Evolutionary conservation across 495 filamentous ascomycete genomes (phyloP), one percentile per base, ranked within the genome.

Genomic region (Penicillium angulare): DNA sequence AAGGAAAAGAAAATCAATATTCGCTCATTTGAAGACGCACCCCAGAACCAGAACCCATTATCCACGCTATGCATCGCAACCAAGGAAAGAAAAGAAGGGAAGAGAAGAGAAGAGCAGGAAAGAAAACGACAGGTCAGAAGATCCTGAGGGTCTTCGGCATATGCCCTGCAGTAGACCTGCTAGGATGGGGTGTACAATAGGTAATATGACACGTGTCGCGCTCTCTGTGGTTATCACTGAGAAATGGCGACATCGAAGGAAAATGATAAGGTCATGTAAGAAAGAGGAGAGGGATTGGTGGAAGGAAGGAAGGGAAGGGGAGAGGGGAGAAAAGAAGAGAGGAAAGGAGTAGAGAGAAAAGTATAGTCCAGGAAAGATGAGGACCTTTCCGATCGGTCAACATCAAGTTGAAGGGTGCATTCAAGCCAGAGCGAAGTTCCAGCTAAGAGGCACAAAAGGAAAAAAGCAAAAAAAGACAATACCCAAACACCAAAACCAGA

Each of bases 51-150:
- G 26, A 34, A 33, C 52, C 55, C 52, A 54, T 31, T 47, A 53
- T 47, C 59, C 61, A 64, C 61, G 61, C 61, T 64, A 64, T 64
- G 61, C 61, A 64, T 53, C 16, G 55, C 47, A 55, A 49, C 36
- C 52, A 60, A 62, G 60, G 43, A 12, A 34, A 26, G 18, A 26
- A 16, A 48, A 39, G 53, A n/a, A n/a, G n/a, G n/a, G n/a, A n/a
- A n/a, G n/a, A n/a, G n/a, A n/a, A n/a, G n/a, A n/a, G n/a, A n/a
- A n/a, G n/a, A n/a, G n/a, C n/a, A n/a, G n/a, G n/a, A 50, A 16
- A 48, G 32, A 35, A 16, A 47, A 52, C 31, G 26, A 27, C 43
- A 47, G 31, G 45, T 24, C 22, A 31, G 34, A 41, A 36, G 31
- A 36, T n/a, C 34, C 33, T 20, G 31, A 18, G 21, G 23, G 32